Evolutionary conservation across 2,329 filamentous ascomycete species (phyloP).

Genomic region (Aspergillus flavus): DNA sequence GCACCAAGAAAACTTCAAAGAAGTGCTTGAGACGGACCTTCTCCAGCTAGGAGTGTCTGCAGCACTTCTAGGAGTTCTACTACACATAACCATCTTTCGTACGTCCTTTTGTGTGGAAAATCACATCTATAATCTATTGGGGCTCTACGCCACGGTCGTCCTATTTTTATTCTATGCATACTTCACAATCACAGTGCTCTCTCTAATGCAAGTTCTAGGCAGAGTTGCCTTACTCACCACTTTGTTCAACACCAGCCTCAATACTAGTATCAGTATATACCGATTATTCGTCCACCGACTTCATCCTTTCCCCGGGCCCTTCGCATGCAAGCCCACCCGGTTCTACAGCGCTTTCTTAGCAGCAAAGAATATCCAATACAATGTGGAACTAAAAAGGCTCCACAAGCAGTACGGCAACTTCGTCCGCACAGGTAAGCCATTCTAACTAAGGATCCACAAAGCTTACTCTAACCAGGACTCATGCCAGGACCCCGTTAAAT

Average conservation of each 20-base stretch:
- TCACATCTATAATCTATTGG: background rate
- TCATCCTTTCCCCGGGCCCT: constrained; percentile 16
- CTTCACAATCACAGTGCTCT: background rate
- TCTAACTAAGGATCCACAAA: background rate
- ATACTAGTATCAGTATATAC: constrained; percentile 24
- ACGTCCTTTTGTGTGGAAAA: background rate
- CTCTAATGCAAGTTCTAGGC: background rate
- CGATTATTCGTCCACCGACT: constrained; percentile 26
- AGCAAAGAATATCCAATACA: constrained; percentile 32
- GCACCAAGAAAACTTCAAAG: background rate
- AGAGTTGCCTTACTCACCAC: background rate
- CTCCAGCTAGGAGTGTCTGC: background rate
- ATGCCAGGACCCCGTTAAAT: constrained; percentile 15
- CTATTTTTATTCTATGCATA: background rate
- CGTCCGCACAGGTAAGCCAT: constrained; percentile 32
- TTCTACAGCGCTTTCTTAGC: constrained; percentile 31
- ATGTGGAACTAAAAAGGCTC: constrained; percentile 31
- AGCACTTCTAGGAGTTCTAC: background rate
- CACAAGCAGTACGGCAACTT: constrained; percentile 38
- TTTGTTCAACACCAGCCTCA: background rate
- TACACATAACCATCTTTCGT: background rate
- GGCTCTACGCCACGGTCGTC: background rate
- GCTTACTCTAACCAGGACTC: background rate
- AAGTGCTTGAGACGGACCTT: background rate
- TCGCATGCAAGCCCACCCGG: constrained; percentile 22